phyloP scores from a whole-genome alignment of 176 grass and related monocot genomes.

The Oryza australiensis region DNA sequence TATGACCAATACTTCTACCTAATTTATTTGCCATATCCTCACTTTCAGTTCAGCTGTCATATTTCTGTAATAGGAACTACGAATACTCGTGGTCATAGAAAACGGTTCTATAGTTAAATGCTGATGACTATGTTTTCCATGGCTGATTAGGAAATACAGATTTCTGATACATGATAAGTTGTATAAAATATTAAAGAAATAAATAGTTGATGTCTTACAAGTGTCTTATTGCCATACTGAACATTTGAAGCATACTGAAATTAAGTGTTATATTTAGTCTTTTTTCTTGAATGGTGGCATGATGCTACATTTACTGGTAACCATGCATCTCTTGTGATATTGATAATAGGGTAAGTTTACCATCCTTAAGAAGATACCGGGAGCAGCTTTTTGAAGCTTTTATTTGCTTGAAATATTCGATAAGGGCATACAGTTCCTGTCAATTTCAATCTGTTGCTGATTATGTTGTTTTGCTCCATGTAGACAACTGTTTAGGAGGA shows the following conservation, averaged over 20 bases:
- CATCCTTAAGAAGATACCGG: no score
- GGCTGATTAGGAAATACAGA: not conserved
- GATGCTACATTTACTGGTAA: not conserved
- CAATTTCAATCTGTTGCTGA: constrained; percentile 6
- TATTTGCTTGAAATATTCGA: not conserved
- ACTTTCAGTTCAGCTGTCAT: not conserved
- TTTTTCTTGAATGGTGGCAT: not conserved
- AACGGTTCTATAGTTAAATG: not conserved
- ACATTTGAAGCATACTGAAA: not conserved
- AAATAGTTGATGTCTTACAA: not conserved
- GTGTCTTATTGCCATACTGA: not conserved
- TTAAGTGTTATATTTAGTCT: not conserved
- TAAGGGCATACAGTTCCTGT: not conserved
- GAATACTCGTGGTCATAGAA: not conserved
- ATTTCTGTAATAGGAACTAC: not conserved
- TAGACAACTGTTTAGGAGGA: constrained; percentile 81
- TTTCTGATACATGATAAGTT: not conserved
- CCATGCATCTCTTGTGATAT: not conserved
- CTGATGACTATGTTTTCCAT: not conserved
- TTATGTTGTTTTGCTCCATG: constrained; percentile 17
- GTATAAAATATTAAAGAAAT: not conserved
- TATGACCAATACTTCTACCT: constrained; percentile 47
- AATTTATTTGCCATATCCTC: constrained; percentile 13
- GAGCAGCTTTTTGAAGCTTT: not conserved
- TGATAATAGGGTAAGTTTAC: no score